Conservation (phyloP, 129 eudicot species). For the Tagetes patula region DNA sequence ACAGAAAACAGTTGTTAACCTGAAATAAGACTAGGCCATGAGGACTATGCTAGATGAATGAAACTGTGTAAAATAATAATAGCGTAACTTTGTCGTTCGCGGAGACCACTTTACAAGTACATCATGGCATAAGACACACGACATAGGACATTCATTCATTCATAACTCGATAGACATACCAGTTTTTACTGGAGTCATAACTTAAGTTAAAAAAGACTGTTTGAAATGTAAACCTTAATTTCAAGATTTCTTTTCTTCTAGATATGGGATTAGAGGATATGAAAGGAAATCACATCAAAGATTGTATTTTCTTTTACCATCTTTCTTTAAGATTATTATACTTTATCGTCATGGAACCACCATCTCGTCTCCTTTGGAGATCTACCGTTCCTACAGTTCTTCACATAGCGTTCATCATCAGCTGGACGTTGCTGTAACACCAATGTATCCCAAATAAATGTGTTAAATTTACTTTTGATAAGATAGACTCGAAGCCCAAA, state of each 20-base stretch:
- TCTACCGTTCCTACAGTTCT: conserved; percentile 88
- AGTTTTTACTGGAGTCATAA: conserved; percentile 24
- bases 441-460: neutral
- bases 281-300: conserved; percentile 34
- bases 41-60: neutral
- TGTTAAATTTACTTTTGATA: neutral
- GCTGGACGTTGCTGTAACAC: conserved; percentile 77
- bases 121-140: neutral
- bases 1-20: neutral
- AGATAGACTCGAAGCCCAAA: neutral
- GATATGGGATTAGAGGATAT: conserved; percentile 5
- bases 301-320: conserved; percentile 16
- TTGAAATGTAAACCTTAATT: conserved; percentile 23
- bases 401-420: conserved; percentile 90
- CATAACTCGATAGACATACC: conserved; percentile 24
- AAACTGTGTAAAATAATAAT: neutral
- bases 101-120: conserved; percentile 38
- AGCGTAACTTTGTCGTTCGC: conserved; percentile 14
- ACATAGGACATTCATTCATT: neutral
- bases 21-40: neutral
- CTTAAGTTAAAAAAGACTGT: conserved; percentile 29
- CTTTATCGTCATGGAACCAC: conserved; percentile 99
- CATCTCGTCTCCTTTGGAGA: conserved; percentile 98
- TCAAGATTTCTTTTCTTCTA: conserved; percentile 7
- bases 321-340: conserved; percentile 31